phyloP scores from a whole-genome alignment of 2,329 filamentous ascomycete genomes.

The Pseudogymnoascus sp. region DNA sequence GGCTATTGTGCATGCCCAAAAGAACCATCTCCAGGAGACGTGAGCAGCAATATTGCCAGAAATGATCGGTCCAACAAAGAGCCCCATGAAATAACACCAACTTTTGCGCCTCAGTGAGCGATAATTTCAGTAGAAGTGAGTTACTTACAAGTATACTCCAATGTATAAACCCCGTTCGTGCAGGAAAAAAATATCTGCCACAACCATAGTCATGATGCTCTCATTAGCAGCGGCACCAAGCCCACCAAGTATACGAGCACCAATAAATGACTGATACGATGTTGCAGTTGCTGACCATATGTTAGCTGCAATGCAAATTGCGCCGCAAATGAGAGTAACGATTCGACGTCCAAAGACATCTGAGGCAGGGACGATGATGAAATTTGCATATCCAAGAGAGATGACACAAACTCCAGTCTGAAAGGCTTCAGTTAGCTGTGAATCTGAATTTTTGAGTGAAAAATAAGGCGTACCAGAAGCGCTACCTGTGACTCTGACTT shows the following conservation, averaged over 20 bases:
- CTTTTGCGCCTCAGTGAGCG: not conserved
- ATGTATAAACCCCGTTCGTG: not conserved
- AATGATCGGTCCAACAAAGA: slow-evolving; percentile 38
- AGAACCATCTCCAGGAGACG: slow-evolving; percentile 36
- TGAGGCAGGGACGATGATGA: slow-evolving; percentile 27
- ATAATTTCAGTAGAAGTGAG: not conserved
- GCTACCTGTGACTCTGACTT: slow-evolving; percentile 28
- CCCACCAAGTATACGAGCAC: slow-evolving; percentile 27
- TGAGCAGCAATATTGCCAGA: slow-evolving; percentile 38
- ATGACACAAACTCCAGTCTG: slow-evolving; percentile 25
- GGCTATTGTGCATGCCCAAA: slow-evolving; percentile 30
- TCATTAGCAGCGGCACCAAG: slow-evolving; percentile 28
- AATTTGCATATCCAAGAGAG: slow-evolving; percentile 29
- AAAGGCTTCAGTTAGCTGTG: not conserved
- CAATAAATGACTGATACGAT: slow-evolving; percentile 26
- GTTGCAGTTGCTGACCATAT: slow-evolving; percentile 28
- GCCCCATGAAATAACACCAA: slow-evolving; percentile 32
- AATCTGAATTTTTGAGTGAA: no score
- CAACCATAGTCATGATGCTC: slow-evolving; percentile 29
- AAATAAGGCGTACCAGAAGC: slow-evolving; percentile 23
- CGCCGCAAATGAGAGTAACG: slow-evolving; percentile 25
- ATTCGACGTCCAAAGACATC: slow-evolving; percentile 29
- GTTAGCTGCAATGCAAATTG: slow-evolving; percentile 26
- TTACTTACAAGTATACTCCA: not conserved
- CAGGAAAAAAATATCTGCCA: slow-evolving; percentile 21